These are phyloP conservation scores for Penicillium antarcticum DNA, from an alignment of 495 filamentous ascomycete genomes.

Conservation along the genomic window DNA sequence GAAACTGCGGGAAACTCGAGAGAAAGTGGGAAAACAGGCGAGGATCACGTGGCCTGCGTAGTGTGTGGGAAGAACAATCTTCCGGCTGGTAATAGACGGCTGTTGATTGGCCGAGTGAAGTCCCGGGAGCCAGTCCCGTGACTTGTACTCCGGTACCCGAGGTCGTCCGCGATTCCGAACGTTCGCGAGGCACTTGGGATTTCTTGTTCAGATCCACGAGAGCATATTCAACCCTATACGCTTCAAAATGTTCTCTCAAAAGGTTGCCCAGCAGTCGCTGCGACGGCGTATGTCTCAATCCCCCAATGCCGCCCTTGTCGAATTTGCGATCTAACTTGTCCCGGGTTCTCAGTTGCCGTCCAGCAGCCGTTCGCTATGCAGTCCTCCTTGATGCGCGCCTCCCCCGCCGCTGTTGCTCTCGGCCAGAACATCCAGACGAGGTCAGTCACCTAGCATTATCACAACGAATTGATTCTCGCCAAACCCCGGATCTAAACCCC, in stretches of 20 bases:
- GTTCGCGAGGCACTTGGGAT: conserved; percentile 17
- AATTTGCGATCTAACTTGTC: conserved; percentile 13
- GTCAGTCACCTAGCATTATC: conserved; percentile 30
- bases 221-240: conserved; percentile 12
- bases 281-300: conserved; percentile 58
- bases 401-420: conserved; percentile 48
- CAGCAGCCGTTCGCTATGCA: conserved; percentile 48
- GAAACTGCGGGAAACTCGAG: conserved; percentile 7
- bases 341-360: conserved; percentile 41
- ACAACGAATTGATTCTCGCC: background rate
- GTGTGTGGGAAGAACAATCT: conserved; percentile 33
- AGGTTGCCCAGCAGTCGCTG: conserved; percentile 63
- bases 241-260: conserved; percentile 61
- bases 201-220: conserved; percentile 12
- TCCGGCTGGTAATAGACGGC: conserved; percentile 35
- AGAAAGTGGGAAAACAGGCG: conserved; percentile 20
- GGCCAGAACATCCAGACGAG: conserved; percentile 51
- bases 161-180: conserved; percentile 41
- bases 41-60: conserved; percentile 12
- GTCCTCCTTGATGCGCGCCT: conserved; percentile 47
- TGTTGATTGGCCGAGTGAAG: conserved; percentile 30
- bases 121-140: conserved; percentile 26
- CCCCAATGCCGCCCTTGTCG: background rate
- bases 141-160: conserved; percentile 35
- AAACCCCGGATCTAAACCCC: background rate